Percentiles rank a stretch among this genome's conserved stretches.
Evolutionary conservation across 306 rosid genomes (phyloP).

Genomic region (Quercus parvula): DNA sequence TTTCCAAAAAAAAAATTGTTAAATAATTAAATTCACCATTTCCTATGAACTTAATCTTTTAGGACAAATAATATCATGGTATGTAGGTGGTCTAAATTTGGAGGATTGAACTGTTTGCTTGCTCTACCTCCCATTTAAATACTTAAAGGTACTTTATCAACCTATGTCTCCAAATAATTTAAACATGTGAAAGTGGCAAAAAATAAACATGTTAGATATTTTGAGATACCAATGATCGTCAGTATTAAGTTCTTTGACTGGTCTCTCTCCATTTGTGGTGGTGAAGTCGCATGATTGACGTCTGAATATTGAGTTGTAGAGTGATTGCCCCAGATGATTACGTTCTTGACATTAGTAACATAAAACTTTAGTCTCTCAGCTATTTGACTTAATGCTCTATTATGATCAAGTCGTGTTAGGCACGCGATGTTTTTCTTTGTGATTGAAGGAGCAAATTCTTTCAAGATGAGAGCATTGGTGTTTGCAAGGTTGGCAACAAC

Average conservation of each 20-base stretch:
- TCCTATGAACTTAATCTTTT: too few species aligned
- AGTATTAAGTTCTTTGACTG: slow-evolving; percentile 47
- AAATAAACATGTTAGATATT: not conserved
- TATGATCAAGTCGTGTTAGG: slow-evolving; percentile 84
- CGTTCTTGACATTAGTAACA: slow-evolving; percentile 73
- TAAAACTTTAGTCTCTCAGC: slow-evolving; percentile 66
- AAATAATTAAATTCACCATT: too few species aligned
- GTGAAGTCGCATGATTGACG: slow-evolving; percentile 69
- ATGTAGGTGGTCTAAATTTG: too few species aligned
- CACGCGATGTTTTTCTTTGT: slow-evolving; percentile 76
- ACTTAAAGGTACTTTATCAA: too few species aligned
- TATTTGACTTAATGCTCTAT: slow-evolving; percentile 89
- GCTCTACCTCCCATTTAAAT: too few species aligned
- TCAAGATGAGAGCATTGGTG: slow-evolving; percentile 81
- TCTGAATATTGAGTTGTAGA: slow-evolving; percentile 93
- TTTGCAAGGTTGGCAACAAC: slow-evolving; percentile 96
- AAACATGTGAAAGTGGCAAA: not conserved
- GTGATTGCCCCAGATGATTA: slow-evolving; percentile 90
- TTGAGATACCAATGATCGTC: slow-evolving; percentile 65
- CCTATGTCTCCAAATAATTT: not conserved
- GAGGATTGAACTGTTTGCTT: too few species aligned
- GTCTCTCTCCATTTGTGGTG: slow-evolving; percentile 27
- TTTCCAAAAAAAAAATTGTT: too few species aligned
- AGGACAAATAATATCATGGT: too few species aligned
- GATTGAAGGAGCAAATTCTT: slow-evolving; percentile 84